Evolutionary conservation across 495 filamentous ascomycete species (phyloP).

Genomic region (Pyrenula massariospora): DNA sequence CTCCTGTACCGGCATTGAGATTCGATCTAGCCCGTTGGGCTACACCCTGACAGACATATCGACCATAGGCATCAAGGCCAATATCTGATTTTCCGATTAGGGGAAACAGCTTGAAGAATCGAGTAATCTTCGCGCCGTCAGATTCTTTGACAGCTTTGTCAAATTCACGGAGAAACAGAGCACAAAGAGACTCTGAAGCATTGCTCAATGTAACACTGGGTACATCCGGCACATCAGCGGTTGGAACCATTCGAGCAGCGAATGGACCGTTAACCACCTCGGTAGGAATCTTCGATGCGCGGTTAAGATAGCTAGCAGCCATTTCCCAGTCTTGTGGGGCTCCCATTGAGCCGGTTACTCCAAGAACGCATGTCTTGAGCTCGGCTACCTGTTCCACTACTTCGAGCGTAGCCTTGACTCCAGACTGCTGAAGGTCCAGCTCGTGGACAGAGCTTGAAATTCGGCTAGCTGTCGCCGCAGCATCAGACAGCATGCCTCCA

Average conservation of each 20-base stretch:
- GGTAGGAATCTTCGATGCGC: conserved; percentile 67
- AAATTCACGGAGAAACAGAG: conserved; percentile 86
- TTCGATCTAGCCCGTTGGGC: conserved; percentile 69
- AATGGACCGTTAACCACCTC: conserved; percentile 76
- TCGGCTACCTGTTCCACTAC: conserved; percentile 95
- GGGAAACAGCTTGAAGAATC: conserved; percentile 97
- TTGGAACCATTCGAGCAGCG: conserved; percentile 85
- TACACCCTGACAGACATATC: conserved; percentile 90
- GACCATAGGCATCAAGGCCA: conserved; percentile 86
- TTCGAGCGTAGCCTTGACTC: conserved; percentile 77
- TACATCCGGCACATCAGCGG: conserved; percentile 85
- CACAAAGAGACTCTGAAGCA: conserved; percentile 77
- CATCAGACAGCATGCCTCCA: conserved; percentile 76
- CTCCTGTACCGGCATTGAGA: conserved; percentile 50
- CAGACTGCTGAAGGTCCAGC: conserved; percentile 79
- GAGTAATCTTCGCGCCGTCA: conserved; percentile 77
- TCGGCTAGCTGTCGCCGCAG: conserved; percentile 73
- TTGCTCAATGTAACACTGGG: conserved; percentile 78
- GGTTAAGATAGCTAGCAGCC: conserved; percentile 76
- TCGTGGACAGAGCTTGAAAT: conserved; percentile 76
- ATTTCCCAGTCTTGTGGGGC: conserved; percentile 98
- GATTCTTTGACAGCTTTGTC: conserved; percentile 77
- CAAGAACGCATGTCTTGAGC: conserved; percentile 88
- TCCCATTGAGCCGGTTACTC: conserved; percentile 93
- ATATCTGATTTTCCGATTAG: conserved; percentile 83